Base-by-base conservation (phyloP, 2,329 filamentous ascomycete species). In the Paracoccidioides lutzii region DNA sequence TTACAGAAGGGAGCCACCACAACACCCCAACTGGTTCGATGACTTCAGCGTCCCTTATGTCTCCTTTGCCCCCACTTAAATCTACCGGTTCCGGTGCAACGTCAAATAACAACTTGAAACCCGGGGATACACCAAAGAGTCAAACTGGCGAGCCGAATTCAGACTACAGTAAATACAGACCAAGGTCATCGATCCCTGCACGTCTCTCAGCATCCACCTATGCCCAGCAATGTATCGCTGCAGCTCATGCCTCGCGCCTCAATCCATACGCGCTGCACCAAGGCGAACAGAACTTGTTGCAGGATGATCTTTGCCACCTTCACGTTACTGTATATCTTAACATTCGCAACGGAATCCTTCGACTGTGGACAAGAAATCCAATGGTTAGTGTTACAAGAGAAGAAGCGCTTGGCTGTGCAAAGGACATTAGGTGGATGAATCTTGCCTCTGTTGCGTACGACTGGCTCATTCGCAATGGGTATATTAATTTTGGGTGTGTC, bases 281-380 rank as follows among this genome's bases (percentile, higher is more conserved):
- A 32, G 84, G 88, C 59, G 93, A 98, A 70, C 90, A 96, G 67
- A 75, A 79, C 57, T 77, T 95, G 58, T 74, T 98, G 43, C 82
- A 88, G 59, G 79, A 87, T 59, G 84, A 94, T 64, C 82, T 98
- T 62, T 95, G 86, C 66, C 84, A 88, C 64, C 79, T 85, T 37
- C 93, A 98, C 71, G 89, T 96, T 61, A 96, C 91, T 2, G 88
- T 89, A 10, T 98, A 98, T 71, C 76, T 98, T 54, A 97, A 97
- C 68, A 93, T 98, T 59, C 82, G 93, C 63, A 98, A 98, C 69
- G 88, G 89, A 14, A 95, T 98, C 57, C 75, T 98, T 54, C 81
- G 93, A 55, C 73, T 97, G 43, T 98, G 93, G 93, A 80, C 87
- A 40, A 81, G 85, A 62, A 95, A 94, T 65, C 89, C 93, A 6